Percentiles rank a stretch among this genome's conserved stretches.
Evolutionary conservation across 805 yeast genomes (phyloP).

Genomic region (Candida endomychidarum): DNA sequence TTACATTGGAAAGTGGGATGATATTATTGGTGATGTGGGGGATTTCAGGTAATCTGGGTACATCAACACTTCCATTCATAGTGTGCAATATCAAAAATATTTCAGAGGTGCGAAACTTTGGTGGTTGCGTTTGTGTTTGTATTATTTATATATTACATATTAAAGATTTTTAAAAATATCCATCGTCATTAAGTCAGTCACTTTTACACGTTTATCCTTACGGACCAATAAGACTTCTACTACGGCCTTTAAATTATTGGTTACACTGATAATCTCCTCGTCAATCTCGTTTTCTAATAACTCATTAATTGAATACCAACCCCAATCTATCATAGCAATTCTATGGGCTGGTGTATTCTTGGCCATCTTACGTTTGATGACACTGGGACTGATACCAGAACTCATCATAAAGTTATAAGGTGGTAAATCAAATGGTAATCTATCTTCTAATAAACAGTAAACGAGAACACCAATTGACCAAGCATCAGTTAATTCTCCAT

Average conservation of each 20-base stretch:
- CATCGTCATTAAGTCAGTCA: background rate
- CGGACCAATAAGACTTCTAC: slow-evolving; percentile 38
- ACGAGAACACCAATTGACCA: slow-evolving; percentile 96
- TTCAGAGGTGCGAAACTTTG: too few species aligned
- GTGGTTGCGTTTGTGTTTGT: too few species aligned
- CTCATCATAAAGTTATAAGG: slow-evolving; percentile 45
- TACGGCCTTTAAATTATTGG: slow-evolving; percentile 24
- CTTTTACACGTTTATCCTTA: slow-evolving; percentile 30
- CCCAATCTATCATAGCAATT: slow-evolving; percentile 92
- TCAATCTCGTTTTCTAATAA: slow-evolving; percentile 11
- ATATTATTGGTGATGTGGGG: slow-evolving; percentile 76
- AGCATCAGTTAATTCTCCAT: slow-evolving; percentile 86
- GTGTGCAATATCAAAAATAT: too few species aligned
- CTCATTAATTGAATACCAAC: slow-evolving; percentile 57
- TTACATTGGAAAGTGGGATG: slow-evolving; percentile 59
- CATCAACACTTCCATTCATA: slow-evolving; percentile 1
- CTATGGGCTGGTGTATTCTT: slow-evolving; percentile 73
- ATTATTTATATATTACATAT: background rate
- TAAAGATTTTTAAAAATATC: background rate
- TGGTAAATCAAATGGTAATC: slow-evolving; percentile 90
- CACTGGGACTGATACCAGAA: slow-evolving; percentile 38
- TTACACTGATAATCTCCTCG: slow-evolving; percentile 18
- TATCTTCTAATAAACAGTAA: slow-evolving; percentile 77
- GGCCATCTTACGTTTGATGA: slow-evolving; percentile 41
- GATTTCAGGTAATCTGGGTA: slow-evolving; percentile 29